Conservation (phyloP, 1,284 basidiomycete genomes). For the Somion occarium region DNA sequence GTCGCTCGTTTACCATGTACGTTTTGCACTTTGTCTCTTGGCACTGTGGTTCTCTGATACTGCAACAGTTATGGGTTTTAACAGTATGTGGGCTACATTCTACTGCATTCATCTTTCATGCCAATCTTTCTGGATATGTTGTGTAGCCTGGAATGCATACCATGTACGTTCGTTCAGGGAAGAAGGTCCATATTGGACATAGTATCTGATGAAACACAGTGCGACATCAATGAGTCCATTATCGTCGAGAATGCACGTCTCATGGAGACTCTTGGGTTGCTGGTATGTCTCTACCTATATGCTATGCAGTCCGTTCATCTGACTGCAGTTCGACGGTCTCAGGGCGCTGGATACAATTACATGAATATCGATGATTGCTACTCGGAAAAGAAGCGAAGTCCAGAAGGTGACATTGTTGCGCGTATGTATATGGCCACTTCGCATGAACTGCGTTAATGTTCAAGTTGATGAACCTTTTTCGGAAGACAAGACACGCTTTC, state of each 20-base stretch:
- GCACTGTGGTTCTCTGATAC: neutral
- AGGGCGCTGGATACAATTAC: slow-evolving; percentile 33
- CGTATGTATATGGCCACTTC: slow-evolving; percentile 19
- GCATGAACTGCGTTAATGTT: neutral
- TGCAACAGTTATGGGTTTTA: slow-evolving; percentile 28
- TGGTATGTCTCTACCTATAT: slow-evolving; percentile 13
- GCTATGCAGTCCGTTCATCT: no score
- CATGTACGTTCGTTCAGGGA: no score
- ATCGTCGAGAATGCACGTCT: slow-evolving; percentile 30
- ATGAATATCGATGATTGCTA: slow-evolving; percentile 40
- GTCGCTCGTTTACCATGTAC: slow-evolving; percentile 21
- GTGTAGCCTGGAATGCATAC: slow-evolving; percentile 32
- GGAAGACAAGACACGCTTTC: slow-evolving; percentile 30
- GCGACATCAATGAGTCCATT: slow-evolving; percentile 33
- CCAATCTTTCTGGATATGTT: neutral
- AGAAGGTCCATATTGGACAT: neutral
- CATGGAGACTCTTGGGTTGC: slow-evolving; percentile 33
- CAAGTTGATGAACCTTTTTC: no score
- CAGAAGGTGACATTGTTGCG: slow-evolving; percentile 28
- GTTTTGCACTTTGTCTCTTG: neutral
- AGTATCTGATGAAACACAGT: no score
- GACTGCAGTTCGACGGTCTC: neutral
- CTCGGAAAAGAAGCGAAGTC: slow-evolving; percentile 30
- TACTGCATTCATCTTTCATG: neutral
- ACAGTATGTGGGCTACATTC: slow-evolving; percentile 22